Evolutionary conservation across 257 asterid species (phyloP), one percentile per base, ranked within the genome.

Genomic region (Anisodus tanguticus): DNA sequence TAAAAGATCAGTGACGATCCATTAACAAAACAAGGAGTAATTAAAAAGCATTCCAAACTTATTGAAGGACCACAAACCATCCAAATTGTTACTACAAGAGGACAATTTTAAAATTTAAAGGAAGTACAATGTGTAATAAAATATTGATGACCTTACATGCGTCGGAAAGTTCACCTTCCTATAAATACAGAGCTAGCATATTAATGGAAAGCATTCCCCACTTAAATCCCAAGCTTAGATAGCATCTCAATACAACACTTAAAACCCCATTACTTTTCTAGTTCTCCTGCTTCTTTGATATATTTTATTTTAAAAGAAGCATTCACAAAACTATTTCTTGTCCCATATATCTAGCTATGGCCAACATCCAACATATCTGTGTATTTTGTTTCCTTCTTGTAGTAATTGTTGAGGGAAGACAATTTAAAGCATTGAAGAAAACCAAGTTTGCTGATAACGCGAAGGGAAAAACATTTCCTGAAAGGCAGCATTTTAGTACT

Each of bases 401-500:
- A 47, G 26, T 86, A 77, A 37, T 74, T 54, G 26, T 90, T 3
- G 90, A 90, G 77, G 92, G 91, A 84, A 91, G 97, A 87, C 90
- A 87, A 64, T 81, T 87, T 51, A 89, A 88, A 78, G 84, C 49
- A 45, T 8, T 69, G 82, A 83, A 60, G 76, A 79, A 86, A 51
- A 72, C 45, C 13, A 68, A 80, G 39, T 39, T 53, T 11, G 74
- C 58, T 47, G 81, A 81, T 63, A 49, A 39, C 47, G 82, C 80
- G 19, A 82, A 60, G 69, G 85, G 41, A 81, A 54, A 39, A 53
- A 26, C 68, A 57, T 11, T 80, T 37, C 82, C 45, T 31, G 87
- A 58, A 37, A 47, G 64, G 43, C 58, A 86, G 54, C 37, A 8
- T 19, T 49, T 80, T 60, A 15, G 1, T 68, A 19, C n/a, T 59